Conservation (phyloP, 352 stramenopile species). For the Phytophthora fragariaefolia region DNA sequence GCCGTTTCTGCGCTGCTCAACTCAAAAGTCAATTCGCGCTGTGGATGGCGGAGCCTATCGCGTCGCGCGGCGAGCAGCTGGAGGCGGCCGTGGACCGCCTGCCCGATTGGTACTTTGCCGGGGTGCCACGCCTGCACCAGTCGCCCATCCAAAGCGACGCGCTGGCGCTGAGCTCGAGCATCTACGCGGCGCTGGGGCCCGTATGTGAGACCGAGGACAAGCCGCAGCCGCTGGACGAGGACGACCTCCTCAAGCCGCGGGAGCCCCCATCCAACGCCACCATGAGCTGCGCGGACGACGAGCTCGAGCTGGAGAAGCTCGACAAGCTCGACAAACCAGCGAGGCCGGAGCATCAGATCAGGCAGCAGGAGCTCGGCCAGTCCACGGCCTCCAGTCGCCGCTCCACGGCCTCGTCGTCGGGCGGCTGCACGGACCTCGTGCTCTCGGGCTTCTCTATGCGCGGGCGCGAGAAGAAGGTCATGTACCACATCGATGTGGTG, state of each 20-base stretch:
- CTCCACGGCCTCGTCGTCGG: slow-evolving; percentile 50
- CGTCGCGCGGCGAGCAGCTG: slow-evolving; percentile 68
- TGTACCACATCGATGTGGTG: slow-evolving; percentile 90
- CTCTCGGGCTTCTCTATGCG: slow-evolving; percentile 77
- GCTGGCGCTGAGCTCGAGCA: slow-evolving; percentile 4
- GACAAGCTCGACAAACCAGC: slow-evolving; percentile 8
- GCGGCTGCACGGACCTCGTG: slow-evolving; percentile 60
- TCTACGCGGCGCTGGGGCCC: slow-evolving; percentile 33
- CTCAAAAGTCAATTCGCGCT: slow-evolving; percentile 36
- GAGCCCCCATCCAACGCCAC: slow-evolving; percentile 35
- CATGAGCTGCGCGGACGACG: slow-evolving; percentile 41
- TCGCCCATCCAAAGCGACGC: slow-evolving; percentile 26
- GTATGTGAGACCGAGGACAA: slow-evolving; percentile 46
- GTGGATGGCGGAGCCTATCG: slow-evolving; percentile 32
- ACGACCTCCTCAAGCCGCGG: slow-evolving; percentile 27
- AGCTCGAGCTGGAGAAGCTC: slow-evolving; percentile 42
- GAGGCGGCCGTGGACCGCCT: slow-evolving; percentile 74
- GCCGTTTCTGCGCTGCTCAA: slow-evolving; percentile 28
- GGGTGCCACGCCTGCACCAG: slow-evolving; percentile 20
- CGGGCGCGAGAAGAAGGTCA: slow-evolving; percentile 78
- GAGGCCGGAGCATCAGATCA: slow-evolving; percentile 26
- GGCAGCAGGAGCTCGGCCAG: slow-evolving; percentile 28
- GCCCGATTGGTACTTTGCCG: slow-evolving; percentile 71
- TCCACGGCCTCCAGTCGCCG: slow-evolving; percentile 46
- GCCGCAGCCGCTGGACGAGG: slow-evolving; percentile 40